phyloP scores from a whole-genome alignment of 2,329 filamentous ascomycete genomes.

The Ophiocordyceps sinensis region DNA sequence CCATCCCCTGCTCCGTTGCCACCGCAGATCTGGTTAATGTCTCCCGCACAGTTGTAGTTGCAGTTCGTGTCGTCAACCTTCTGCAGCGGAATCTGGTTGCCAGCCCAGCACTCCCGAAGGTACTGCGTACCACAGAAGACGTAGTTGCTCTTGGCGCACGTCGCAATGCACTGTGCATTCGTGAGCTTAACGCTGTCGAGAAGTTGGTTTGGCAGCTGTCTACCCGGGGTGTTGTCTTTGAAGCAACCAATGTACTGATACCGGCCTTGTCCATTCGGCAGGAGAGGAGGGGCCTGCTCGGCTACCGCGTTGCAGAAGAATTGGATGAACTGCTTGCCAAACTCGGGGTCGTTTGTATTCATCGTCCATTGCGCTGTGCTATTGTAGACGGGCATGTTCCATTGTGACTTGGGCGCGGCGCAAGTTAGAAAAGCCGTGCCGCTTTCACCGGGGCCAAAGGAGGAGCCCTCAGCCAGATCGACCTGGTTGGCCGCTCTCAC shows the following conservation, averaged over 20 bases:
- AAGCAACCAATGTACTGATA: constrained; percentile 41
- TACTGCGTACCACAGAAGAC: constrained; percentile 35
- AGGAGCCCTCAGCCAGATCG: constrained; percentile 42
- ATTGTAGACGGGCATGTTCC: constrained; percentile 36
- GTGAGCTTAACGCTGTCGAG: constrained; percentile 26
- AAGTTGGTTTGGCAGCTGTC: constrained; percentile 30
- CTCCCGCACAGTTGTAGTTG: constrained; percentile 35
- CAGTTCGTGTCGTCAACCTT: constrained; percentile 31
- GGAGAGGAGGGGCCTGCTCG: constrained; percentile 35
- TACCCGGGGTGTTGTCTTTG: constrained; percentile 38
- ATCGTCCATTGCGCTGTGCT: constrained; percentile 38
- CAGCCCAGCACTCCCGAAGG: constrained; percentile 39
- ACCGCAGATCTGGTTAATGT: constrained; percentile 35
- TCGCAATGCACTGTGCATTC: constrained; percentile 27
- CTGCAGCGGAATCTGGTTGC: constrained; percentile 27
- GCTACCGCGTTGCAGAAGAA: constrained; percentile 37
- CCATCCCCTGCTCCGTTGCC: constrained; percentile 27
- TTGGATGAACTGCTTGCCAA: constrained; percentile 36
- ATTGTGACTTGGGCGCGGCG: constrained; percentile 39
- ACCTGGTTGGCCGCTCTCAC: constrained; percentile 39
- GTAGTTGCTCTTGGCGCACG: constrained; percentile 20
- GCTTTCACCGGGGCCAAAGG: constrained; percentile 32
- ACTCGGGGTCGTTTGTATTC: constrained; percentile 38
- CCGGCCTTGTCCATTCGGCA: constrained; percentile 26
- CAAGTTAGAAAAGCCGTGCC: constrained; percentile 38